phyloP scores from a whole-genome alignment of 2,329 filamentous ascomycete genomes.

The Fusarium fujikuroi region DNA sequence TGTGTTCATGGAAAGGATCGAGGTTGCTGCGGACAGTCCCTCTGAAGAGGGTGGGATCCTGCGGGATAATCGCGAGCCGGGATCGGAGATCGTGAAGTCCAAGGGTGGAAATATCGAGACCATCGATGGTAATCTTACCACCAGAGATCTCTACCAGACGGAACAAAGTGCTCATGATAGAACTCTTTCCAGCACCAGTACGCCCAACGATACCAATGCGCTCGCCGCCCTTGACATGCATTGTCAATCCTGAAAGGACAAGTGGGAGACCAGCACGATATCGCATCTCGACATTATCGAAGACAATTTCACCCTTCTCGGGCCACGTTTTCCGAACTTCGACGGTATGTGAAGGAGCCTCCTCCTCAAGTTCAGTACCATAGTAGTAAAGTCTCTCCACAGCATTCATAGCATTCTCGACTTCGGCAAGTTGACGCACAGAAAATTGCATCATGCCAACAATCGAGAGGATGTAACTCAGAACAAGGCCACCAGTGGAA shows the following conservation, averaged over 20 bases:
- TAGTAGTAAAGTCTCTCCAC: conserved; percentile 94
- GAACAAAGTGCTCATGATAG: conserved; percentile 86
- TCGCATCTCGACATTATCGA: conserved; percentile 81
- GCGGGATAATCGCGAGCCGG: conserved; percentile 83
- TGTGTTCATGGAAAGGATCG: conserved; percentile 83
- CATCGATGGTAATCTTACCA: conserved; percentile 73
- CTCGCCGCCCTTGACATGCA: conserved; percentile 80
- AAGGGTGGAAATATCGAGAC: conserved; percentile 75
- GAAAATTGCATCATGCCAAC: conserved; percentile 97
- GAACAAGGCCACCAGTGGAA: conserved; percentile 85
- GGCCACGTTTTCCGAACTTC: conserved; percentile 84
- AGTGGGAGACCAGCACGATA: conserved; percentile 78
- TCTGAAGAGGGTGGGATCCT: conserved; percentile 85
- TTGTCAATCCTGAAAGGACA: conserved; percentile 75
- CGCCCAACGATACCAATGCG: conserved; percentile 84
- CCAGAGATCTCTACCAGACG: conserved; percentile 74
- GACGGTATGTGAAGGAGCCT: conserved; percentile 82
- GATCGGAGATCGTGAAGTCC: conserved; percentile 81
- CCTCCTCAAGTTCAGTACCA: conserved; percentile 85
- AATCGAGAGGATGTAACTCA: conserved; percentile 93
- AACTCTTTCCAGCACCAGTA: conserved; percentile 84
- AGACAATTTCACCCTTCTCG: conserved; percentile 82
- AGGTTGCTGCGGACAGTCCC: conserved; percentile 84
- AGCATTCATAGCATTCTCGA: conserved; percentile 98
- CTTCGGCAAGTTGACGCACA: conserved; percentile 90